Conservation (phyloP, 345 rosid genomes). For the Acer yangbiense region DNA sequence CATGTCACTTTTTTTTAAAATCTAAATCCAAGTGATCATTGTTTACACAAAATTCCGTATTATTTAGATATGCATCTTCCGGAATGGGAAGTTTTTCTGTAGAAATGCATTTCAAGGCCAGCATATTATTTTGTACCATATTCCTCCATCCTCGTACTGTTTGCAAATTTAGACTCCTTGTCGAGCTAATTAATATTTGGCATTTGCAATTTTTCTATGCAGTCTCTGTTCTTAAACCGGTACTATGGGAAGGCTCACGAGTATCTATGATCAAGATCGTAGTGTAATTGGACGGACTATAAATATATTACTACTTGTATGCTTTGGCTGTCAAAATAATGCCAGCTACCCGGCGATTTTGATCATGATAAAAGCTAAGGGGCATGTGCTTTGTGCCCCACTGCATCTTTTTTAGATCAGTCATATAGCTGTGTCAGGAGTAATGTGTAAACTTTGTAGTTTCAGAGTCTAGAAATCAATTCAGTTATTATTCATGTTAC, state of each 20-base stretch:
- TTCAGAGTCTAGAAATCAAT: constrained; percentile 3
- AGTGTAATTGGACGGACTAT: no score
- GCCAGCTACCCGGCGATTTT: not conserved
- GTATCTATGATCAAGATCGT: constrained; percentile 46
- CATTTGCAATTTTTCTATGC: constrained; percentile 29
- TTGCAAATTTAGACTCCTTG: not conserved
- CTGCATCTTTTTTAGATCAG: constrained; percentile 1
- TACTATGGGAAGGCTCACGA: constrained; percentile 90
- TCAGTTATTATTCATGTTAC: not conserved
- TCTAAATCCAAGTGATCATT: constrained; percentile 4
- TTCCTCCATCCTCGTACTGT: not conserved
- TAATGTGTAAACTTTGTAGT: constrained; percentile 19
- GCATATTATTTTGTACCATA: no score
- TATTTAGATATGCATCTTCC: not conserved
- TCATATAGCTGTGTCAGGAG: constrained; percentile 5
- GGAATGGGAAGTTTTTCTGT: no score
- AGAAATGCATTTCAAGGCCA: not conserved
- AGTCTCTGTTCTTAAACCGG: constrained; percentile 83
- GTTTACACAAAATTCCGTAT: not conserved
- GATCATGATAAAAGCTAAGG: not conserved
- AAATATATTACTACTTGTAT: not conserved
- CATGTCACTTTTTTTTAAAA: not conserved
- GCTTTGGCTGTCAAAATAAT: constrained; percentile 5
- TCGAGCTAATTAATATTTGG: not conserved
- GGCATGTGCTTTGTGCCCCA: constrained; percentile 3